A percentile compares a stretch with the other conserved stretches of the same genome.
phyloP scores from a whole-genome alignment of 768 basidiomycete genomes.

The Glaciozyma martinii region DNA sequence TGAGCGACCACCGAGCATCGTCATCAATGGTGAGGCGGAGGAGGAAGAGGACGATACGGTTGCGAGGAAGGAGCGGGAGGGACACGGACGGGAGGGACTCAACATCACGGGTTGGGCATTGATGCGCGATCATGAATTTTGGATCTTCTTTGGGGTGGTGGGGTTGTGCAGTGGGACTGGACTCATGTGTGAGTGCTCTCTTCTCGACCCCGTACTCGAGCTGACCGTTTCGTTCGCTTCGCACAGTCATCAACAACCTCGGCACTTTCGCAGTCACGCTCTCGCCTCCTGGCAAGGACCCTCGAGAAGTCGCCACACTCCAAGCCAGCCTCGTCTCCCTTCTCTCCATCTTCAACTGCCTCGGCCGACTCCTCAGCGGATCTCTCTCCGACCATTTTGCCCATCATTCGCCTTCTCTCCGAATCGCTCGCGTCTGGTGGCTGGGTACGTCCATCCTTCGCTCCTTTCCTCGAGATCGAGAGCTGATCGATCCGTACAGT shows the following conservation, averaged over 20 bases:
- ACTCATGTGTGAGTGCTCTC: neutral
- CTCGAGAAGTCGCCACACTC: neutral
- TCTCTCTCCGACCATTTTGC: slow-evolving; percentile 8
- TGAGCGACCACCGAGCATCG: neutral
- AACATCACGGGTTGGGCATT: neutral
- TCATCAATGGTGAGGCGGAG: neutral
- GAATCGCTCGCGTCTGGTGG: slow-evolving; percentile 28
- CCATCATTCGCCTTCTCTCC: slow-evolving; percentile 8
- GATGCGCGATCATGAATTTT: neutral
- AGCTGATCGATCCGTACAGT: neutral
- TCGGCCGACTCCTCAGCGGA: slow-evolving; percentile 18
- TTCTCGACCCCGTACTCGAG: slow-evolving; percentile 9
- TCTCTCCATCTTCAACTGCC: slow-evolving; percentile 24
- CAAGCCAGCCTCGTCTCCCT: slow-evolving; percentile 27
- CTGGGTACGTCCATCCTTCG: neutral
- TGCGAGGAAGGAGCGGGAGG: neutral
- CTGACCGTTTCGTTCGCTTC: neutral
- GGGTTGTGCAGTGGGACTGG: neutral
- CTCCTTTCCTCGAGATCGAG: no score
- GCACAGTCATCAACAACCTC: slow-evolving; percentile 27
- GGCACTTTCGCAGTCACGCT: slow-evolving; percentile 9
- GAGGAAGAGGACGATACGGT: neutral
- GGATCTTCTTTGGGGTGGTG: neutral
- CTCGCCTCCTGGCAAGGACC: slow-evolving; percentile 5
- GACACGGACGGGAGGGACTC: neutral